Evolutionary conservation across 164 flowering plant species (phyloP).

Genomic region (Annona cherimola): DNA sequence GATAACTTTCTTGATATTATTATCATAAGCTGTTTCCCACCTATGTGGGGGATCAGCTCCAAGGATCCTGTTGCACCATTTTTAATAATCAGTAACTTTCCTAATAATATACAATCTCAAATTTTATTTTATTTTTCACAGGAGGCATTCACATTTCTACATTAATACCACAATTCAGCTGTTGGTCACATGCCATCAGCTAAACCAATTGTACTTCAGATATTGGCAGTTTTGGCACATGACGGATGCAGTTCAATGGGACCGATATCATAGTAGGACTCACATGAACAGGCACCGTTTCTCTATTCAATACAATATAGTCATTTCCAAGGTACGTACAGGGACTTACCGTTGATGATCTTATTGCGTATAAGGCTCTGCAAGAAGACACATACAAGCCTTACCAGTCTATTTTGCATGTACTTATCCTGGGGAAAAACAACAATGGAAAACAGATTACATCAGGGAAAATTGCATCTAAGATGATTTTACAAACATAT

Average conservation of each 20-base stretch:
- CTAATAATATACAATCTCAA: too few relatives aligned
- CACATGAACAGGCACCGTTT: neutral
- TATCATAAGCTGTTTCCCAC: too few relatives aligned
- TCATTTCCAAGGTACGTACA: neutral
- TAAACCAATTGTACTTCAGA: neutral
- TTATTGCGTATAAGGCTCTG: slow-evolving; percentile 91
- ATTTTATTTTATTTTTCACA: too few relatives aligned
- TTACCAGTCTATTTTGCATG: slow-evolving; percentile 97
- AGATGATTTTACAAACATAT: too few relatives aligned
- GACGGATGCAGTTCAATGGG: neutral
- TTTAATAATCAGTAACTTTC: too few relatives aligned
- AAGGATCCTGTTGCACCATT: too few relatives aligned
- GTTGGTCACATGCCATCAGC: neutral
- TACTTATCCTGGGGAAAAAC: slow-evolving; percentile 68
- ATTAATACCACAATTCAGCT: neutral
- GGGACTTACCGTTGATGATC: slow-evolving; percentile 73
- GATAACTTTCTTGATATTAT: neutral
- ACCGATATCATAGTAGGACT: neutral
- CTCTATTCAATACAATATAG: neutral
- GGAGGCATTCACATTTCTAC: neutral
- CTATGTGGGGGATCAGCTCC: neutral
- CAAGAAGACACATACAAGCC: slow-evolving; percentile 92
- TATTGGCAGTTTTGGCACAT: neutral
- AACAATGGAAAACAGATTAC: neutral
- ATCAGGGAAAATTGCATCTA: neutral